phyloP scores from a whole-genome alignment of 352 stramenopile species.

The Phytophthora citrophthora region DNA sequence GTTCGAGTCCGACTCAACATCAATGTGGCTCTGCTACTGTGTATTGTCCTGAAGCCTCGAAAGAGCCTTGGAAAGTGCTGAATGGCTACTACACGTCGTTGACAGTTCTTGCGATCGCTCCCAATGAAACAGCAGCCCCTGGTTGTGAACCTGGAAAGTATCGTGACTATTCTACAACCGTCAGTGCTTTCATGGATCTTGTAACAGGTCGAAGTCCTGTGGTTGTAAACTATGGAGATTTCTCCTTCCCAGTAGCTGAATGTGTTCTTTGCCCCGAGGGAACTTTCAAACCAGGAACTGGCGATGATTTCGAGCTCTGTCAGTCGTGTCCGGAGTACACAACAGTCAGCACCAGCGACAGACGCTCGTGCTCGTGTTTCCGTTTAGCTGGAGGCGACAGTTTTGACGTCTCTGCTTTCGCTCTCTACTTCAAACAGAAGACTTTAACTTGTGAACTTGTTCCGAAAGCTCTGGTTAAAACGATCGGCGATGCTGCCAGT shows the following conservation, averaged over 20 bases:
- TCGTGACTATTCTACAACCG: constrained; percentile 26
- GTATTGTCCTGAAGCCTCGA: constrained; percentile 54
- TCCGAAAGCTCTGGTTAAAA: constrained; percentile 15
- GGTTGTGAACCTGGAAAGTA: constrained; percentile 34
- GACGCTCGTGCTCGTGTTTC: constrained; percentile 69
- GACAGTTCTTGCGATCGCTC: constrained; percentile 24
- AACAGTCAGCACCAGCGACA: constrained; percentile 48
- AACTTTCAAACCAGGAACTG: constrained; percentile 69
- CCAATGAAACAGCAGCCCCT: constrained; percentile 15
- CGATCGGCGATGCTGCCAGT: constrained; percentile 17
- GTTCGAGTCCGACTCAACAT: constrained; percentile 42
- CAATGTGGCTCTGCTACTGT: constrained; percentile 56
- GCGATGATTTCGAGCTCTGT: constrained; percentile 60
- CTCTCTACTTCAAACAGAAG: constrained; percentile 49
- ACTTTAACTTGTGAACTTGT: constrained; percentile 37
- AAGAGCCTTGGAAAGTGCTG: constrained; percentile 29
- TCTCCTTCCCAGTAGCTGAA: constrained; percentile 52
- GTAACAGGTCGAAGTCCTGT: constrained; percentile 53
- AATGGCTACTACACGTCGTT: constrained; percentile 61
- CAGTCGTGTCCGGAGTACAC: constrained; percentile 53
- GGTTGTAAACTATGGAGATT: constrained; percentile 66
- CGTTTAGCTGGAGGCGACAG: constrained; percentile 48
- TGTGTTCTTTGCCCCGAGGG: constrained; percentile 70
- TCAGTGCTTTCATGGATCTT: constrained; percentile 46
- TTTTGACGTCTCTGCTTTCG: constrained; percentile 35